Evolutionary conservation across 2,329 filamentous ascomycete species (phyloP).

Genomic region (Talaromyces sp.): DNA sequence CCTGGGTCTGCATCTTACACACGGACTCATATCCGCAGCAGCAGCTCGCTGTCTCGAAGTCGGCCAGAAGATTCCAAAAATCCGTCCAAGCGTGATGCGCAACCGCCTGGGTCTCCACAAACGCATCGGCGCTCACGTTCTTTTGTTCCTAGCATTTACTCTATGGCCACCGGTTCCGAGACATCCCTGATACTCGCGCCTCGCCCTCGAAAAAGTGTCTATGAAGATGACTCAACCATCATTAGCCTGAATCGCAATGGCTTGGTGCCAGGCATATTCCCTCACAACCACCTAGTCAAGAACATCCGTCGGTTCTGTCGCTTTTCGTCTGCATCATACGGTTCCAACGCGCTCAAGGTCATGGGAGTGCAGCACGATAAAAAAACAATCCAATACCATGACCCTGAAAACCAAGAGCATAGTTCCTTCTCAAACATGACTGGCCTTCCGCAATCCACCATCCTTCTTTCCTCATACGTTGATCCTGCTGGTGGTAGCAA

Average conservation of each 20-base stretch:
- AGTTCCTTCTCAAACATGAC: slow-evolving; percentile 48
- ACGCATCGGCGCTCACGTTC: slow-evolving; percentile 39
- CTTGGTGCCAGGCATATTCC: slow-evolving; percentile 47
- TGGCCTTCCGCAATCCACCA: slow-evolving; percentile 46
- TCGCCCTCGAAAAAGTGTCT: slow-evolving; percentile 44
- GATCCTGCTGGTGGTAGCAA: slow-evolving; percentile 68
- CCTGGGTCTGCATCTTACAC: slow-evolving; percentile 41
- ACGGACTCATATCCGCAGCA: slow-evolving; percentile 44
- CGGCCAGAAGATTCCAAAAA: slow-evolving; percentile 43
- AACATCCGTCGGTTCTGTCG: slow-evolving; percentile 49
- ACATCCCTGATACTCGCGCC: slow-evolving; percentile 47
- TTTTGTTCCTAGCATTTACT: slow-evolving; percentile 47
- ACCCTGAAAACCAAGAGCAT: slow-evolving; percentile 44
- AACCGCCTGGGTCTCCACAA: slow-evolving; percentile 29
- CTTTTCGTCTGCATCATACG: slow-evolving; percentile 50
- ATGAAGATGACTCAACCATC: slow-evolving; percentile 47
- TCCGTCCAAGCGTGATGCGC: slow-evolving; percentile 32
- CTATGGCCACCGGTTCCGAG: slow-evolving; percentile 45
- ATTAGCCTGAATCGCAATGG: slow-evolving; percentile 45
- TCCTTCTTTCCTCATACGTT: slow-evolving; percentile 67
- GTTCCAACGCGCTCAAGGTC: slow-evolving; percentile 47
- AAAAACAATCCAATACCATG: slow-evolving; percentile 31
- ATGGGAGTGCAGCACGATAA: slow-evolving; percentile 44
- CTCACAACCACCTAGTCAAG: slow-evolving; percentile 45
- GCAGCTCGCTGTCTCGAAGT: slow-evolving; percentile 44